Evolutionary conservation across 202 grass and related monocot genomes (phyloP).

Genomic region (Carex sylvatica): DNA sequence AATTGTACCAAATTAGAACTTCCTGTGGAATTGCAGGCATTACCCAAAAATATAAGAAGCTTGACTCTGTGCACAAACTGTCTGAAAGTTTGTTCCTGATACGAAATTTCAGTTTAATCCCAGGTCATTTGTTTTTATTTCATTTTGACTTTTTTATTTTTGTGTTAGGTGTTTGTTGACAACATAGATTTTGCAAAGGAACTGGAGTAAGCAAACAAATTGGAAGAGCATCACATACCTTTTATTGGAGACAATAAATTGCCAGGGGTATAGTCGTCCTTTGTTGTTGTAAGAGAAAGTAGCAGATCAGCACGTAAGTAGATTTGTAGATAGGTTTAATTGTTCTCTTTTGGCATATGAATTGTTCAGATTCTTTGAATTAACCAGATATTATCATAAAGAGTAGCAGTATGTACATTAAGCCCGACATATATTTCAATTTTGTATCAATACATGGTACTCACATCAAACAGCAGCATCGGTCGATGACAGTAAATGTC

Average conservation of each 20-base stretch:
- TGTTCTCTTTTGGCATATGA: background rate
- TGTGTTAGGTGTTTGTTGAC: constrained; percentile 82
- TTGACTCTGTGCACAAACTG: background rate
- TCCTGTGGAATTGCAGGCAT: background rate
- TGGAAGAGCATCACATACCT: background rate
- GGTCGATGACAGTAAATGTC: too few relatives aligned
- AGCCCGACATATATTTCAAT: constrained; percentile 8
- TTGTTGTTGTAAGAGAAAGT: constrained; percentile 15
- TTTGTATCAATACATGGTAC: too few relatives aligned
- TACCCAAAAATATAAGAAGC: background rate
- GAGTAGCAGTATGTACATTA: constrained; percentile 23
- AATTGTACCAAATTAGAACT: constrained; percentile 8
- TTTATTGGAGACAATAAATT: background rate
- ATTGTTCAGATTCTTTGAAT: constrained; percentile 10
- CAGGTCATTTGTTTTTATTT: background rate
- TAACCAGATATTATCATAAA: constrained; percentile 15
- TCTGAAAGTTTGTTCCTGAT: background rate
- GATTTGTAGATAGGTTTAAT: constrained; percentile 25
- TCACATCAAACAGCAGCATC: too few relatives aligned
- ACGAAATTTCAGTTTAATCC: background rate
- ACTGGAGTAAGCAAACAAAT: constrained; percentile 54
- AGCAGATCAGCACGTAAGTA: background rate
- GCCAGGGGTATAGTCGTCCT: background rate
- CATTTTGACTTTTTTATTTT: background rate
- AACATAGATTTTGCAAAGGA: constrained; percentile 96